These are phyloP conservation scores for Kodamaea restingae DNA, from an alignment of 805 yeast genomes.

Conservation along the genomic window DNA sequence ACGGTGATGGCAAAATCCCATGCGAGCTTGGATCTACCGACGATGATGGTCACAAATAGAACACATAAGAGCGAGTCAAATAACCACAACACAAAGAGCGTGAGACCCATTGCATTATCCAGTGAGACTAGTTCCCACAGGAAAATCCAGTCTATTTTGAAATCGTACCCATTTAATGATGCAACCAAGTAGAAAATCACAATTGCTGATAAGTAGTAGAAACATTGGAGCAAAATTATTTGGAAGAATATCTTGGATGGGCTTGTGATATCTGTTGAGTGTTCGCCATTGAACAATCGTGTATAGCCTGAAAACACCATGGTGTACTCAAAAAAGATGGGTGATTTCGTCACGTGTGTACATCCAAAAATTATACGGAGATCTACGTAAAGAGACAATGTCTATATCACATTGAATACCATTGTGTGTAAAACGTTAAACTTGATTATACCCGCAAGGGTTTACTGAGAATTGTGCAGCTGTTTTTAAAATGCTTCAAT, in stretches of 20 bases:
- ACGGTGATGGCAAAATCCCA: slow-evolving; percentile 96
- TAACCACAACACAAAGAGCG: slow-evolving; percentile 73
- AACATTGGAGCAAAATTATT: slow-evolving; percentile 70
- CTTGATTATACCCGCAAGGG: neutral
- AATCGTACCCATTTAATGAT: slow-evolving; percentile 64
- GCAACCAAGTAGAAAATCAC: slow-evolving; percentile 63
- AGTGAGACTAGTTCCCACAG: slow-evolving; percentile 73
- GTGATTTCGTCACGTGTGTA: neutral
- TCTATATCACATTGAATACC: too few relatives aligned
- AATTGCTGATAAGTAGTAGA: slow-evolving; percentile 73
- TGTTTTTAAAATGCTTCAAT: too few relatives aligned
- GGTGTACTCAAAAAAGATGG: neutral
- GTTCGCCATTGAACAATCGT: slow-evolving; percentile 21
- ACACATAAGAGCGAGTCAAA: slow-evolving; percentile 80
- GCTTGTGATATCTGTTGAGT: slow-evolving; percentile 27
- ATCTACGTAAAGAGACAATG: too few relatives aligned
- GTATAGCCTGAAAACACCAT: slow-evolving; percentile 18
- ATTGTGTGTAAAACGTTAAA: neutral
- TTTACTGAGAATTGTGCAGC: too few relatives aligned
- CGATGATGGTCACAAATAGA: slow-evolving; percentile 76
- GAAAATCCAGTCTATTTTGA: slow-evolving; percentile 67
- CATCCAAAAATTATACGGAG: slow-evolving; percentile 22
- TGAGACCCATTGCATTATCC: slow-evolving; percentile 77
- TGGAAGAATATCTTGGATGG: slow-evolving; percentile 50
- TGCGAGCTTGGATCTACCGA: slow-evolving; percentile 89